Evolutionary conservation across 192 early-diverging fungal species (phyloP), one percentile per base, ranked within the genome.

Genomic region (Podila epigama): DNA sequence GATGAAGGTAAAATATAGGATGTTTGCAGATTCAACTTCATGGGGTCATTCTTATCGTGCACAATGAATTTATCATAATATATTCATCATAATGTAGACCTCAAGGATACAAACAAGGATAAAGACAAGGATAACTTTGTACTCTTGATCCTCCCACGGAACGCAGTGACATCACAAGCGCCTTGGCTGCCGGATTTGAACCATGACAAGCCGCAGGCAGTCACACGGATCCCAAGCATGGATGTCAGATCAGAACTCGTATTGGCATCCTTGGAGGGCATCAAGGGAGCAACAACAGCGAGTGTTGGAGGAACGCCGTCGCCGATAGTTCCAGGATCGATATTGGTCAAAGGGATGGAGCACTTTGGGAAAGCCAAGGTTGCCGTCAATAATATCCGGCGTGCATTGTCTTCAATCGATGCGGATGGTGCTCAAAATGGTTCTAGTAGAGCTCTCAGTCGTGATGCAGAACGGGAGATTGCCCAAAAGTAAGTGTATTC

Each of bases 101-200:
- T n/a, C n/a, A n/a, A n/a, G n/a, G 44, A 48, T 9, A 48, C 6
- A 18, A 48, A 22, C 18, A 20, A 44, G 6, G 15, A 42, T 4
- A 12, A 58, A 27, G 13, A 62, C 31, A 5, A 52, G 22, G 65
- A 66, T 16, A 51, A 62, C 32, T 68, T 77, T 36, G 66, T 77
- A 13, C 56, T 77, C 22, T 51, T 77, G 12, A 60, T 77, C 20
- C 22, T 77, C 5, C 73, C 73, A 36, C 56, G 53, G 25, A 68
- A 42, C 20, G 48, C 60, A 0, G 29, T 18, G 11, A 54, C 20
- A 36, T 27, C 60, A 0, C 62, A 48, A 50, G 65, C 73, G 0
- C 73, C 73, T 8, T 77, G 73, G 73, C 48, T 77, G 3, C 73
- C 73, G 13, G 73, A 77, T 33, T 27, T 77, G 9, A 77, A 68